Evolutionary conservation across 139 green algal species (phyloP), one percentile per base, ranked within the genome.

Genomic region (Micromonas pusilla): DNA sequence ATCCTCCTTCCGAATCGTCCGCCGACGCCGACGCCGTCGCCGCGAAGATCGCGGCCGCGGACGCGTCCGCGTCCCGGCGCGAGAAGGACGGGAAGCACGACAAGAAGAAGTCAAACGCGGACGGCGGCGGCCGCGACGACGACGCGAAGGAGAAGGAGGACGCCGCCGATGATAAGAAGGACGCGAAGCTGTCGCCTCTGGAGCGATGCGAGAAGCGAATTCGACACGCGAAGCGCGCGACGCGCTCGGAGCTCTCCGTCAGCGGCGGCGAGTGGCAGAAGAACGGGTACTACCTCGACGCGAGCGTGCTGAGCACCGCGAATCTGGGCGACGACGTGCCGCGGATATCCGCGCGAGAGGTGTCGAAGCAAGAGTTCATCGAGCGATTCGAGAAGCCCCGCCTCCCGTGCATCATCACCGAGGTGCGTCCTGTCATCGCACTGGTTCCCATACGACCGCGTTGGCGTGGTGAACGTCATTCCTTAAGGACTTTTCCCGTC

Each of bases 181-280:
- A 16, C 45, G n/a, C n/a, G n/a, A 57, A 57, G 45, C 45, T 57
- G 9, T 23, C 45, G 9, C 45, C 45, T 9, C 45, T 57, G 9
- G 45, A 70, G 30, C 63, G 63, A 70, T 39, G 67, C 25, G 67
- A 79, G 3, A 79, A 72, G 60, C 90, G 87, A 62, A 87, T 96
- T 20, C 79, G 90, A 0, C 70, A 73, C 0, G 89, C 83, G 25
- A 97, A 97, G 76, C 84, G 92, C 0, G 85, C 83, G 1, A 90
- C 86, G 5, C 76, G 92, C 21, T 91, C 83, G 52, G 91, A 96
- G 81, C 84, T 97, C 0, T 90, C 82, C 60, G 87, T 96, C 0
- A 87, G 80, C 52, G 77, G 79, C 9, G 91, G 92, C 13, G 91
- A 95, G 23, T 97, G 92, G 77, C 54, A 32, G 20, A 66, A 66